Evolutionary conservation across 1,139 yeast genomes (phyloP).

Genomic region (Nakaseomyces kungkrabaensis): DNA sequence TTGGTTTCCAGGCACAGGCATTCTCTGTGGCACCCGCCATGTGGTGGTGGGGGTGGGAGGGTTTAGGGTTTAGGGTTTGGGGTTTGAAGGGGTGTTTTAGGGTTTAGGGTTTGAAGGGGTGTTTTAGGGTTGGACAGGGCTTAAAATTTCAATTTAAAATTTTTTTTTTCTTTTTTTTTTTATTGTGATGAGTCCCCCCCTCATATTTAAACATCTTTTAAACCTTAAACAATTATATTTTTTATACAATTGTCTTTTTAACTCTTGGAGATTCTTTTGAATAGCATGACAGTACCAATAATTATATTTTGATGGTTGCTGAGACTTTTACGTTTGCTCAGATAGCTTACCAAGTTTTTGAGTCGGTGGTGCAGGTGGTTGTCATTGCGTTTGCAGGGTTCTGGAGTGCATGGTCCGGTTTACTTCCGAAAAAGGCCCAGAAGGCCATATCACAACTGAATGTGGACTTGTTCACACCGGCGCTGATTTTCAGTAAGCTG

Average conservation of each 20-base stretch:
- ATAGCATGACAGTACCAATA: too few relatives aligned
- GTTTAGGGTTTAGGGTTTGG: not conserved
- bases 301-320: not conserved
- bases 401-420: conserved; percentile 53
- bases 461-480: conserved; percentile 70
- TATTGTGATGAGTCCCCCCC: not conserved
- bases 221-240: too few relatives aligned
- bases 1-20: too few relatives aligned
- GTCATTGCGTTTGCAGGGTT: conserved; percentile 62
- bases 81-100: too few relatives aligned
- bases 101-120: not conserved
- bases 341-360: conserved; percentile 51
- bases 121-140: not conserved
- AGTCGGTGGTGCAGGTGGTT: conserved; percentile 65
- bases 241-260: too few relatives aligned
- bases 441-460: conserved; percentile 52
- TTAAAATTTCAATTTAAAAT: not conserved
- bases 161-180: not conserved
- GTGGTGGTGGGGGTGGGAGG: too few relatives aligned
- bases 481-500: conserved; percentile 61
- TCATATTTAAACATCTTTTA: too few relatives aligned
- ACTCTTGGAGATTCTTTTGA: too few relatives aligned
- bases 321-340: conserved; percentile 19
- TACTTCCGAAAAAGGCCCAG: conserved; percentile 50
- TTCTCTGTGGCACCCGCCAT: too few relatives aligned